Conservation (phyloP, 306 rosid species). For the Fragaria iinumae region DNA sequence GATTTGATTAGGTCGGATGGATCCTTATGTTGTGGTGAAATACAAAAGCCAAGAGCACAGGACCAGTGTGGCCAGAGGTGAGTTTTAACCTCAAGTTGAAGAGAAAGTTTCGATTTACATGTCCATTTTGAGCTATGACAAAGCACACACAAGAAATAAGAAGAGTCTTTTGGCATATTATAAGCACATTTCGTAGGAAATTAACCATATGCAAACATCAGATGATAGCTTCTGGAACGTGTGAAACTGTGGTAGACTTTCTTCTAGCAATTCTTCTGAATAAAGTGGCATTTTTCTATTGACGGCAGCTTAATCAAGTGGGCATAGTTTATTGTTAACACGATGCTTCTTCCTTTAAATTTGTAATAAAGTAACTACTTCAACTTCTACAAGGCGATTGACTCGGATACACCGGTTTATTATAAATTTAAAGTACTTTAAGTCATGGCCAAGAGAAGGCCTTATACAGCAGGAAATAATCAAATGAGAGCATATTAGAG, state of each 20-base stretch:
- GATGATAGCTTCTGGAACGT: neutral
- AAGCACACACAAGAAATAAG: neutral
- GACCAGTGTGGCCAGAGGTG: slow-evolving; percentile 71
- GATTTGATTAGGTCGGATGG: slow-evolving; percentile 47
- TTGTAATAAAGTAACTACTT: neutral
- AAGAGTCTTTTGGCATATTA: neutral
- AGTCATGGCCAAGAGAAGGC: slow-evolving; percentile 13
- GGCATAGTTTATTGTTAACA: neutral
- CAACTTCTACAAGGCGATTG: too few species aligned
- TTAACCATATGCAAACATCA: neutral
- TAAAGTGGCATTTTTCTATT: neutral
- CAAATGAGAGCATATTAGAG: neutral
- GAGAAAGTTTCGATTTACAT: too few species aligned
- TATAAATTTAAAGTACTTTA: neutral
- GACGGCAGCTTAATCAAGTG: neutral
- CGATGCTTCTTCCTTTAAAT: neutral
- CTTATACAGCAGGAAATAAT: neutral
- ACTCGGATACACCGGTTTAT: too few species aligned
- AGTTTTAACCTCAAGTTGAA: slow-evolving; percentile 3
- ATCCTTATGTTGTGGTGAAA: slow-evolving; percentile 78
- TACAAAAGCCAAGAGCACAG: slow-evolving; percentile 77
- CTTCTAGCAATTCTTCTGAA: neutral
- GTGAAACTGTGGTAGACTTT: neutral
- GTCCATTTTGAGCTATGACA: neutral
- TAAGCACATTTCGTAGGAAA: neutral